Conservation (phyloP, 2,329 filamentous ascomycete species). For the Penicillium sp. region DNA sequence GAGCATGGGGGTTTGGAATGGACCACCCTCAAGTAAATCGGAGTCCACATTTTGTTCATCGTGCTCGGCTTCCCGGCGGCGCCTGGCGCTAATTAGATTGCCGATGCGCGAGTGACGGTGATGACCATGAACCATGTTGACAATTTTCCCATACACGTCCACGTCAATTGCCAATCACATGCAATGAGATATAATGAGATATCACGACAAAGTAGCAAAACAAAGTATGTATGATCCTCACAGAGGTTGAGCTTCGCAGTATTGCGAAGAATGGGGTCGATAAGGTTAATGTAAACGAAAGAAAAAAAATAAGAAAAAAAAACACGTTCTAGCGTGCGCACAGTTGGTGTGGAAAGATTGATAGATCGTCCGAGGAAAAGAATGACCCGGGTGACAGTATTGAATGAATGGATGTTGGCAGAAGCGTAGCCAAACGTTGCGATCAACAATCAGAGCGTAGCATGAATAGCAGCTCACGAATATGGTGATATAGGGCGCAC, state of each 20-base stretch:
- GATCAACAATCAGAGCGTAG: neutral
- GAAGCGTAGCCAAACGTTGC: neutral
- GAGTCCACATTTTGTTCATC: neutral
- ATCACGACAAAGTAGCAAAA: neutral
- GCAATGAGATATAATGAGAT: neutral
- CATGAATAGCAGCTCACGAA: neutral
- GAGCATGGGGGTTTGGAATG: constrained; percentile 1
- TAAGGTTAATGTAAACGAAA: neutral
- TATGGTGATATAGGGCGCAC: neutral
- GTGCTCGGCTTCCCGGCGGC: constrained; percentile 7
- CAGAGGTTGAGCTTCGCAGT: constrained; percentile 18
- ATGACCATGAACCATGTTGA: constrained; percentile 26
- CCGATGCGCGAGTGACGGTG: constrained; percentile 21
- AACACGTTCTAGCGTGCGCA: constrained; percentile 20
- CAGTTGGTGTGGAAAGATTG: constrained; percentile 8
- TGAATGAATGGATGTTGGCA: constrained; percentile 3
- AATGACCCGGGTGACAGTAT: constrained; percentile 4
- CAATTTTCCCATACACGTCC: neutral
- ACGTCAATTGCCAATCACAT: neutral
- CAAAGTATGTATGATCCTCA: constrained; percentile 12
- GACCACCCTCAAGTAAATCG: neutral
- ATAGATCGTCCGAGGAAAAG: constrained; percentile 2
- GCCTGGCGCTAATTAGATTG: constrained; percentile 18
- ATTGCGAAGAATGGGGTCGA: constrained; percentile 5
- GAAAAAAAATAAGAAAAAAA: neutral